Evolutionary conservation across 257 asterid species (phyloP), one percentile per base, ranked within the genome.

Genomic region (Gardenia jasminoides): DNA sequence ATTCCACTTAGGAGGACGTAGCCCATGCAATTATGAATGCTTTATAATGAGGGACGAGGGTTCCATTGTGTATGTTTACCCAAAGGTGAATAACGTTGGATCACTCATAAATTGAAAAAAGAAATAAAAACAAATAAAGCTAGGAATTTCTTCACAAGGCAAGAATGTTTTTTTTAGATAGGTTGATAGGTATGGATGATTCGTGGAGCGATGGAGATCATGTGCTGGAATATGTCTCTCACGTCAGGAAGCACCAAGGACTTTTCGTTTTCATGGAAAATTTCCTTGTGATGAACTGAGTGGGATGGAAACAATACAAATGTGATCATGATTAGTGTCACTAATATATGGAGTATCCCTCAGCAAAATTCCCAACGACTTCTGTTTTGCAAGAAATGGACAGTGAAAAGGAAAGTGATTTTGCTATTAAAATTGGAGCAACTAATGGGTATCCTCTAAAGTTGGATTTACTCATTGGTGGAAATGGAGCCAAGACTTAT

Each of bases 381-480:
- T 20, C 30, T 6, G 72, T 43, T 43, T 43, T 75, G 3, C 50
- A 10, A 17, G 54, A 67, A 67, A 67, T 48, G 80, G 16, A 22
- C 24, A 16, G 81, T 36, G 20, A 33, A 16, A 54, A 30, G 16
- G 74, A 31, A 36, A 66, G 31, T 41, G 59, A 62, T 62, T 76
- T 76, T 13, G 72, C 30, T 43, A 76, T 62, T 50, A 46, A 28
- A 11, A 22, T 26, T 15, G 11, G 44, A 15, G 43, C 24, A 31
- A 31, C 6, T 13, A 15, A 66, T 66, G 22, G 24, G 24, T 31
- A 66, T 66, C 10, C 4, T 36, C 58, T 2, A 33, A 33, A 20
- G 50, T 74, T 33, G 67, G 69, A 36, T 24, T 36, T 75, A 50
- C 24, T 10, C 24, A 41, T 59, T 61, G 72, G 81, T 78, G 81